Conservation (phyloP, 108 stramenopile genomes). For the Schizochytrium sp. region DNA sequence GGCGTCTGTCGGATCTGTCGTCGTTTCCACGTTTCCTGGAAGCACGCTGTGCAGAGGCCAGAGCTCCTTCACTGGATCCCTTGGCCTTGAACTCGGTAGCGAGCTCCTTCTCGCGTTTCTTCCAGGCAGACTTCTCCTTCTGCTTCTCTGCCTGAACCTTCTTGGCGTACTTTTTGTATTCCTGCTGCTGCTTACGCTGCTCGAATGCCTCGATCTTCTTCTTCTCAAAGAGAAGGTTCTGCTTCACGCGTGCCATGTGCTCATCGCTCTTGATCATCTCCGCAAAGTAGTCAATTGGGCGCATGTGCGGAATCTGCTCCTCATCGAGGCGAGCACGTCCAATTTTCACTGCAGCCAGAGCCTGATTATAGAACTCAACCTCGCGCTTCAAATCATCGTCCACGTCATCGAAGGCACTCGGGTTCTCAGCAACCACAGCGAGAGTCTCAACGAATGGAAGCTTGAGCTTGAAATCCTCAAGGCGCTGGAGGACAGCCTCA, state of each 20-base stretch:
- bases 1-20: constrained; percentile 76
- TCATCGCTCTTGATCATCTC: constrained; percentile 96
- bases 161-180: constrained; percentile 83
- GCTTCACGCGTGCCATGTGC: constrained; percentile 96
- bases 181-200: constrained; percentile 84
- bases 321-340: constrained; percentile 67
- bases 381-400: constrained; percentile 97
- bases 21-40: constrained; percentile 70
- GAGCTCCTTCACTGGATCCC: constrained; percentile 74
- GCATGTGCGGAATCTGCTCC: constrained; percentile 70
- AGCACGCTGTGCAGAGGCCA: constrained; percentile 64
- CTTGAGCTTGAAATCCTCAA: constrained; percentile 65
- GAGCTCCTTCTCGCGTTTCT: constrained; percentile 83
- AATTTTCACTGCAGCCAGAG: constrained; percentile 85
- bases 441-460: constrained; percentile 75
- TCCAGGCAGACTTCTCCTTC: constrained; percentile 89
- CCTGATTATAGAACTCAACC: constrained; percentile 93
- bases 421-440: constrained; percentile 63
- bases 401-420: constrained; percentile 79
- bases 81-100: constrained; percentile 89
- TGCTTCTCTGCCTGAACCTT: constrained; percentile 83
- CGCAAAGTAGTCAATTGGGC: constrained; percentile 97
- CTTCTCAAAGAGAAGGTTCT: constrained; percentile 94
- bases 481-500: constrained; percentile 68
- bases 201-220: constrained; percentile 98